These are phyloP conservation scores for Cyclotella distinguenda DNA, from an alignment of 108 stramenopile genomes.

Conservation along the genomic window DNA sequence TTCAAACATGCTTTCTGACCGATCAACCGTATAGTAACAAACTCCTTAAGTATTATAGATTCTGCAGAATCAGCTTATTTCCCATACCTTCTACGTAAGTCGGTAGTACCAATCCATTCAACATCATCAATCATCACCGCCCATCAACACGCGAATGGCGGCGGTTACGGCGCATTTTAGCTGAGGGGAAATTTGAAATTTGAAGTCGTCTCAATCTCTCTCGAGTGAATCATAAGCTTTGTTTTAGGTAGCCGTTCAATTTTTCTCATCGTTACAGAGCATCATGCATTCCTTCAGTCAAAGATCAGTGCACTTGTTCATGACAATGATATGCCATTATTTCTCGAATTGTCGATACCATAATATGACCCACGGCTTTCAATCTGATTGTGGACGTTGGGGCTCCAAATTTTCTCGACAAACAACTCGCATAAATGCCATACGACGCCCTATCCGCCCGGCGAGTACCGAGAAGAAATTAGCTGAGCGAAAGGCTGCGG, in stretches of 20 bases:
- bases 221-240: too few relatives aligned
- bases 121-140: too few relatives aligned
- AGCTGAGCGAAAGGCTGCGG: slow-evolving; percentile 39
- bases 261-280: neutral
- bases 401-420: neutral
- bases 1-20: too few relatives aligned
- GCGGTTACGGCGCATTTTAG: neutral
- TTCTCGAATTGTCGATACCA: neutral
- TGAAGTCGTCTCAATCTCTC: neutral
- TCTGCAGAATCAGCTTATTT: too few relatives aligned
- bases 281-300: neutral
- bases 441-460: slow-evolving; percentile 41
- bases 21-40: too few relatives aligned
- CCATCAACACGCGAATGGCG: too few relatives aligned
- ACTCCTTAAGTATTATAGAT: too few relatives aligned
- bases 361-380: neutral
- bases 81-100: too few relatives aligned
- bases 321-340: too few relatives aligned
- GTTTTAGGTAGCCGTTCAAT: too few relatives aligned
- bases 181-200: neutral
- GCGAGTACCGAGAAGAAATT: slow-evolving; percentile 45
- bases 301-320: neutral
- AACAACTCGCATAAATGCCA: neutral
- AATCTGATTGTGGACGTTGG: neutral
- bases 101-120: too few relatives aligned